Conservation (phyloP, 2,329 filamentous ascomycete species). For the Akanthomyces lecanii region DNA sequence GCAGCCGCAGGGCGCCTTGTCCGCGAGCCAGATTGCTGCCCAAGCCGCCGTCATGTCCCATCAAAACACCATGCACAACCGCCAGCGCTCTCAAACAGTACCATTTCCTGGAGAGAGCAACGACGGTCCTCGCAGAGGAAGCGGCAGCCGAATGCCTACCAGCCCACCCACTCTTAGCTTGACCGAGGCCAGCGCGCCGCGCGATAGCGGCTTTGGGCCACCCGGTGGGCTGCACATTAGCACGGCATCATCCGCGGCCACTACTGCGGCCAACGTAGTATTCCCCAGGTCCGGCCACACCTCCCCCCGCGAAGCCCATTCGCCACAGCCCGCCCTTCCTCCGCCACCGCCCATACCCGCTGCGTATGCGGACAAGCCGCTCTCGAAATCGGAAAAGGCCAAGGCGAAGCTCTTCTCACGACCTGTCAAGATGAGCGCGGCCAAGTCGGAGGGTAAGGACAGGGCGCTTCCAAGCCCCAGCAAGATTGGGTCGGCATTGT, state of each 20-base stretch:
- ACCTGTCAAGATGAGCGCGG: slow-evolving; percentile 65
- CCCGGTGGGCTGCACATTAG: slow-evolving; percentile 56
- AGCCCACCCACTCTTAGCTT: slow-evolving; percentile 61
- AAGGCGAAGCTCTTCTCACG: slow-evolving; percentile 81
- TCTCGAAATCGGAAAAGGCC: slow-evolving; percentile 58
- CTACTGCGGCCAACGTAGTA: slow-evolving; percentile 64
- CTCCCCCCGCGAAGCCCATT: slow-evolving; percentile 41
- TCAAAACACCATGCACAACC: slow-evolving; percentile 45
- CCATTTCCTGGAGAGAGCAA: slow-evolving; percentile 50
- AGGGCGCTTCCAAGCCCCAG: slow-evolving; percentile 69
- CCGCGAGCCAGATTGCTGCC: slow-evolving; percentile 74
- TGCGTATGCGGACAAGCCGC: slow-evolving; percentile 50
- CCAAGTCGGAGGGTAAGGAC: slow-evolving; percentile 62
- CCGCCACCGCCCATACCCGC: slow-evolving; percentile 30
- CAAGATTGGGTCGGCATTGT: slow-evolving; percentile 63
- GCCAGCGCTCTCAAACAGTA: slow-evolving; percentile 72
- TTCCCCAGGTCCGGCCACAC: slow-evolving; percentile 62
- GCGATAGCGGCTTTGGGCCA: slow-evolving; percentile 50
- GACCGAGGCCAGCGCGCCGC: slow-evolving; percentile 60
- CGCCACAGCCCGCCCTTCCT: slow-evolving; percentile 35
- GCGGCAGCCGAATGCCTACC: slow-evolving; percentile 46
- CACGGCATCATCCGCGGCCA: slow-evolving; percentile 60
- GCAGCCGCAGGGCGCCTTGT: slow-evolving; percentile 34
- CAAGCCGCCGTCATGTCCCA: slow-evolving; percentile 71
- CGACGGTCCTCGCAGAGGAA: slow-evolving; percentile 41